Evolutionary conservation across 2,329 filamentous ascomycete species (phyloP).

Genomic region (Thermomyces lanuginosus): DNA sequence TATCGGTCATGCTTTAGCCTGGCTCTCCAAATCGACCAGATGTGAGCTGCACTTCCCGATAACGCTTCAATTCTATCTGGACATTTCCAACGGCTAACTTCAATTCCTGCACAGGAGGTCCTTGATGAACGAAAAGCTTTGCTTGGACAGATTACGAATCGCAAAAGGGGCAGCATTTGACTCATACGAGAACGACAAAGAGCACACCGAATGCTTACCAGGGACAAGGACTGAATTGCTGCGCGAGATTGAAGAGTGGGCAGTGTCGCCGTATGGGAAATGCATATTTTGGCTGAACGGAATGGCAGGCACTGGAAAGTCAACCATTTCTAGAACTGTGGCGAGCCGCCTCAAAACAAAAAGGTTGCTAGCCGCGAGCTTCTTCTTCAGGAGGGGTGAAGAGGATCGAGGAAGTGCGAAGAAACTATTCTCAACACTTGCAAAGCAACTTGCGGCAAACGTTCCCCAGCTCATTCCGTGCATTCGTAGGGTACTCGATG

Average conservation of each 20-base stretch:
- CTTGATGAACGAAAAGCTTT: background rate
- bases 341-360: conserved; percentile 9
- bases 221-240: background rate
- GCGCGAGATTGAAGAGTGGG: conserved; percentile 1
- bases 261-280: background rate
- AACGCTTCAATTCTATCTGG: too few relatives aligned
- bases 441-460: conserved; percentile 12
- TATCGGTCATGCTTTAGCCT: too few relatives aligned
- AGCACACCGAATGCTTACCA: conserved; percentile 1
- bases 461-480: conserved; percentile 13
- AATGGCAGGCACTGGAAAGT: conserved; percentile 1
- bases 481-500: background rate
- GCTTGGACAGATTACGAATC: conserved; percentile 1
- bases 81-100: too few relatives aligned
- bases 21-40: too few relatives aligned
- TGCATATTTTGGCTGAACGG: conserved; percentile 2
- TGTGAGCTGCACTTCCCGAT: too few relatives aligned
- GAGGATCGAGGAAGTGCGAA: conserved; percentile 17
- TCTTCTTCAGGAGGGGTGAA: conserved; percentile 30
- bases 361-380: conserved; percentile 18
- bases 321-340: conserved; percentile 18
- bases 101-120: too few relatives aligned
- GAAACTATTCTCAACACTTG: conserved; percentile 22
- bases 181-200: conserved; percentile 5
- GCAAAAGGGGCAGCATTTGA: conserved; percentile 11